Percentiles rank a stretch among this genome's conserved stretches.
Evolutionary conservation across 2,329 filamentous ascomycete species (phyloP).

Genomic region (Penicillium glabrum): DNA sequence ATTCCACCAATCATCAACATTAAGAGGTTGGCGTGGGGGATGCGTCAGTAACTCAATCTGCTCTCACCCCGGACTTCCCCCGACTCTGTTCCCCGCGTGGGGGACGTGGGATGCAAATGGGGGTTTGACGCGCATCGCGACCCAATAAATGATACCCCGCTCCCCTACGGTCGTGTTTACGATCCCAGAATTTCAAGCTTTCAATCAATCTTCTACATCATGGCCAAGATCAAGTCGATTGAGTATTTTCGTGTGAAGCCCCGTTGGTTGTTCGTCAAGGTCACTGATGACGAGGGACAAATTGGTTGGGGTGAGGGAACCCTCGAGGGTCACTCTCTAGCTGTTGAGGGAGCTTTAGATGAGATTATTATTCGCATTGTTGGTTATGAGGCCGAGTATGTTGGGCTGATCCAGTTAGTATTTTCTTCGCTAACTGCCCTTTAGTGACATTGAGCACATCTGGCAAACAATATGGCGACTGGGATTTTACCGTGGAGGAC

Average conservation of each 20-base stretch:
- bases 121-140: not conserved
- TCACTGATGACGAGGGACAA: slow-evolving; percentile 66
- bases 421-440: not conserved
- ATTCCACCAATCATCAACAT: slow-evolving; percentile 16
- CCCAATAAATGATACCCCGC: slow-evolving; percentile 8
- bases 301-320: slow-evolving; percentile 75
- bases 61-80: slow-evolving; percentile 14
- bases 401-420: not conserved
- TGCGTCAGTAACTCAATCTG: not conserved
- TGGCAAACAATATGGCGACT: slow-evolving; percentile 73
- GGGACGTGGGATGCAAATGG: slow-evolving; percentile 11
- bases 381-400: slow-evolving; percentile 70
- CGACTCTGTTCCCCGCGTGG: slow-evolving; percentile 15
- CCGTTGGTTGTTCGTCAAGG: slow-evolving; percentile 76
- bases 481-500: slow-evolving; percentile 74
- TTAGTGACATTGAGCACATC: slow-evolving; percentile 75
- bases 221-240: slow-evolving; percentile 65
- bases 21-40: not conserved
- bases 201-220: slow-evolving; percentile 29
- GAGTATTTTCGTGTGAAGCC: slow-evolving; percentile 76
- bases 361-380: slow-evolving; percentile 62
- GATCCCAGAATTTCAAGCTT: not conserved
- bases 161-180: not conserved
- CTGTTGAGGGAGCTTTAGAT: slow-evolving; percentile 72
- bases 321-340: slow-evolving; percentile 71